These are phyloP conservation scores for Drosera spatulata DNA, from an alignment of 179 eudicot genomes.

Conservation along the genomic window DNA sequence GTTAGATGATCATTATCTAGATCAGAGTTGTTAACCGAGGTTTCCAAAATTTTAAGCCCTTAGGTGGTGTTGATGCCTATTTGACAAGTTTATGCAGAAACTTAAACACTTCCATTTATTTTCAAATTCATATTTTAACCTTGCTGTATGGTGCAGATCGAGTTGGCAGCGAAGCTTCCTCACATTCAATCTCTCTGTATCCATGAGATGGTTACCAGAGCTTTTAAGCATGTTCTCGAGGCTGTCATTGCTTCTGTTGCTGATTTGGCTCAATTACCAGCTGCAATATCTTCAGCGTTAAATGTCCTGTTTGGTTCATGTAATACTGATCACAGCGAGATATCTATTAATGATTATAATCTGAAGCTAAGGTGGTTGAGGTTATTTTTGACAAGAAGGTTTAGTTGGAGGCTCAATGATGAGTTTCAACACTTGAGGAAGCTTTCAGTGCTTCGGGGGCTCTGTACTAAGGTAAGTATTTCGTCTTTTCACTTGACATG, in stretches of 20 bases:
- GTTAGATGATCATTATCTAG: no score
- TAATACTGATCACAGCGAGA: conserved; percentile 18
- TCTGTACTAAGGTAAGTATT: conserved; percentile 81
- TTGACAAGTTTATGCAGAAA: no score
- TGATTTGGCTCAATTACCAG: conserved; percentile 41
- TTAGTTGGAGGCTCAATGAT: conserved; percentile 53
- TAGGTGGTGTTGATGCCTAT: no score
- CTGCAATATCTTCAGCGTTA: conserved; percentile 54
- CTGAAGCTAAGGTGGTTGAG: conserved; percentile 71
- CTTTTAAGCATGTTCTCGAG: conserved; percentile 66
- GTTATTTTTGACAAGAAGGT: conserved; percentile 53
- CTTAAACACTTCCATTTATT: no score
- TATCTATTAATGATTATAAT: conserved; percentile 23
- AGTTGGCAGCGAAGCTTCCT: conserved; percentile 80
- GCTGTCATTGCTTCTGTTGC: conserved; percentile 55
- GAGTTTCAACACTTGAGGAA: conserved; percentile 47
- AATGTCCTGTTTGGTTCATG: conserved; percentile 56
- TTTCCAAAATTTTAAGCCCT: no score
- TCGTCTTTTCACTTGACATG: no score
- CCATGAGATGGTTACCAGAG: conserved; percentile 79
- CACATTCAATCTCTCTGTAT: conserved; percentile 71
- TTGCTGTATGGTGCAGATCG: conserved; percentile 40
- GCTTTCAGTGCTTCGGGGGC: conserved; percentile 73
- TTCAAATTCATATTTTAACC: no score
- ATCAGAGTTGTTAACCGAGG: no score